These are phyloP conservation scores for Boletus sp. DNA, from an alignment of 768 basidiomycete genomes.

Conservation along the genomic window DNA sequence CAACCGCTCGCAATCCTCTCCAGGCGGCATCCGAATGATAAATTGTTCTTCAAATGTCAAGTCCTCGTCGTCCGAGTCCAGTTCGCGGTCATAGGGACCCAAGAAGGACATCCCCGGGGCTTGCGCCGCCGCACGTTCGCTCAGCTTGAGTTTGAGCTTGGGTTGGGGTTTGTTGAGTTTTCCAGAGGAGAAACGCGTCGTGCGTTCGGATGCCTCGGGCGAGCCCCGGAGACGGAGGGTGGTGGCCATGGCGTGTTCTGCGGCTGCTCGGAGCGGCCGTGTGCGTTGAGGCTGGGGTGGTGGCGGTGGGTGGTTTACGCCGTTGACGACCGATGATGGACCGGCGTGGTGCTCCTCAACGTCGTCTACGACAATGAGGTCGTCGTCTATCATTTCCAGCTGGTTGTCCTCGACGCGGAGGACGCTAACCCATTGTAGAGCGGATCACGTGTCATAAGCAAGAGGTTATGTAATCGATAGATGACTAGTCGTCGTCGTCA, in stretches of 20 bases:
- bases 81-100: slow-evolving; percentile 88
- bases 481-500: slow-evolving; percentile 13
- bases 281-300: slow-evolving; percentile 23
- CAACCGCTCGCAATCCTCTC: slow-evolving; percentile 75
- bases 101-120: slow-evolving; percentile 86
- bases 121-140: slow-evolving; percentile 76
- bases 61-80: slow-evolving; percentile 95
- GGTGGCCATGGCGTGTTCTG: slow-evolving; percentile 36
- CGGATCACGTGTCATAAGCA: slow-evolving; percentile 16
- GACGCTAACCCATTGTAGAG: neutral
- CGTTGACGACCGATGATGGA: slow-evolving; percentile 34
- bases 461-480: neutral
- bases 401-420: neutral
- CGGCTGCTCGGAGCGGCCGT: slow-evolving; percentile 32
- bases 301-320: slow-evolving; percentile 16
- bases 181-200: slow-evolving; percentile 53
- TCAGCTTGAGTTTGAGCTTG: slow-evolving; percentile 85
- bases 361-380: slow-evolving; percentile 62
- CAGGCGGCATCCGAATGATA: slow-evolving; percentile 82
- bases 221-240: slow-evolving; percentile 31
- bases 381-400: slow-evolving; percentile 47
- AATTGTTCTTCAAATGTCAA: slow-evolving; percentile 97
- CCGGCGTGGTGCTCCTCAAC: slow-evolving; percentile 41
- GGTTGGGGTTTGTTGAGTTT: slow-evolving; percentile 53
- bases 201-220: slow-evolving; percentile 40